phyloP scores from a whole-genome alignment of 495 filamentous ascomycete species.

The Neurospora intermedia region DNA sequence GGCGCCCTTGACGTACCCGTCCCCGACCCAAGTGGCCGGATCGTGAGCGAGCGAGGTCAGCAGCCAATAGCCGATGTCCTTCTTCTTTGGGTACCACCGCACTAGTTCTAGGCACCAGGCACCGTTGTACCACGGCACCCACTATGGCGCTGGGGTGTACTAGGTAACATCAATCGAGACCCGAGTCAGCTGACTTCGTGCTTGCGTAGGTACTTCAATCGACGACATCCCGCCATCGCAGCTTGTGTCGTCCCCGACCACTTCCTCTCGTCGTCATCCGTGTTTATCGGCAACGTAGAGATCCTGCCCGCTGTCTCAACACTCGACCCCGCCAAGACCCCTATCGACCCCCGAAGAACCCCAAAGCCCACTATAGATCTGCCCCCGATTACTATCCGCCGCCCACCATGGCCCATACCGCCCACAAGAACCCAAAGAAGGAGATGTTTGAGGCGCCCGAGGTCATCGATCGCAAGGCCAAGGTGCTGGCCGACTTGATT shows the following conservation, averaged over 20 bases:
- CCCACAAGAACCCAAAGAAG: background rate
- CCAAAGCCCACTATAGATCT: background rate
- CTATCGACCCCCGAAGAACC: background rate
- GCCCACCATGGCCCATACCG: background rate
- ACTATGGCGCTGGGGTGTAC: background rate
- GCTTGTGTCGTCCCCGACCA: background rate
- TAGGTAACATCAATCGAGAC: background rate
- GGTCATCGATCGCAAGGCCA: conserved; percentile 25
- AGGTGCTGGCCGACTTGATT: conserved; percentile 26
- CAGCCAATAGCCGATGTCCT: background rate
- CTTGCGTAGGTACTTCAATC: background rate
- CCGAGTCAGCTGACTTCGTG: background rate
- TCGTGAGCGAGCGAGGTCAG: background rate
- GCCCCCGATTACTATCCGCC: background rate
- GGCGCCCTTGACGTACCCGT: background rate
- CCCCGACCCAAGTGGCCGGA: background rate
- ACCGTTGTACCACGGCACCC: background rate
- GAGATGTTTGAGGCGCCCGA: conserved; percentile 26
- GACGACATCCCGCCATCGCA: background rate
- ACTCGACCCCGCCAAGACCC: background rate
- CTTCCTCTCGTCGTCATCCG: background rate
- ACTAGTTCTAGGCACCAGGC: background rate
- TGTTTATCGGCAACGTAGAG: too few relatives aligned
- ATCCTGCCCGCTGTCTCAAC: background rate
- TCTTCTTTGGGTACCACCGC: background rate